Percentiles rank a stretch among this genome's conserved stretches.
phyloP scores from a whole-genome alignment of 2,329 filamentous ascomycete genomes.

The Diaporthe destruens region DNA sequence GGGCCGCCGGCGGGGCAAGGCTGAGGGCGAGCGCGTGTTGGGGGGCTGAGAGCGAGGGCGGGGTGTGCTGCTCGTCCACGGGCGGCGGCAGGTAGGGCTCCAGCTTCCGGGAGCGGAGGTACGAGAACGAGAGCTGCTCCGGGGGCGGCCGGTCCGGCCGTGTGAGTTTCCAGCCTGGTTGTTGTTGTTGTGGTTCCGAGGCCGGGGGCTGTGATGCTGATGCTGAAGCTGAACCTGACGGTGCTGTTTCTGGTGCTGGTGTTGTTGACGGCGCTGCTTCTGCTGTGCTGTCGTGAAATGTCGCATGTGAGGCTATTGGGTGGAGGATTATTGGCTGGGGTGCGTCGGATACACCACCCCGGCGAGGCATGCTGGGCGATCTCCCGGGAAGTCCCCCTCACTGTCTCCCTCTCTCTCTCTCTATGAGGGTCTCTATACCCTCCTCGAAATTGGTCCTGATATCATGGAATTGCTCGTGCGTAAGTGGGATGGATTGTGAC shows the following conservation, averaged over 20 bases:
- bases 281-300: not conserved
- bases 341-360: slow-evolving; percentile 3
- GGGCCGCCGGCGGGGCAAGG: slow-evolving; percentile 17
- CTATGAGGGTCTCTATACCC: not conserved
- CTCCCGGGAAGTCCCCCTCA: not conserved
- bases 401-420: no score
- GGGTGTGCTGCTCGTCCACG: slow-evolving; percentile 22
- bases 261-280: no score
- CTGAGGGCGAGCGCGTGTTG: slow-evolving; percentile 12
- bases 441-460: not conserved
- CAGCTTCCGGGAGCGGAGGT: slow-evolving; percentile 32
- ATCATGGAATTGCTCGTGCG: not conserved
- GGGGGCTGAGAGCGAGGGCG: slow-evolving; percentile 9
- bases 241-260: no score
- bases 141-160: not conserved
- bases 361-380: slow-evolving; percentile 30
- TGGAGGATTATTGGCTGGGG: slow-evolving; percentile 27
- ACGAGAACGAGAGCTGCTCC: slow-evolving; percentile 37
- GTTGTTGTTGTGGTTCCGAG: not conserved
- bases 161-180: not conserved
- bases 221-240: not conserved
- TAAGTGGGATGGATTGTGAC: not conserved
- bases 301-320: slow-evolving; percentile 27
- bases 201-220: not conserved
- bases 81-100: slow-evolving; percentile 36